These are phyloP conservation scores for Geopyxis carbonaria DNA, from an alignment of 495 filamentous ascomycete genomes.

Conservation along the genomic window DNA sequence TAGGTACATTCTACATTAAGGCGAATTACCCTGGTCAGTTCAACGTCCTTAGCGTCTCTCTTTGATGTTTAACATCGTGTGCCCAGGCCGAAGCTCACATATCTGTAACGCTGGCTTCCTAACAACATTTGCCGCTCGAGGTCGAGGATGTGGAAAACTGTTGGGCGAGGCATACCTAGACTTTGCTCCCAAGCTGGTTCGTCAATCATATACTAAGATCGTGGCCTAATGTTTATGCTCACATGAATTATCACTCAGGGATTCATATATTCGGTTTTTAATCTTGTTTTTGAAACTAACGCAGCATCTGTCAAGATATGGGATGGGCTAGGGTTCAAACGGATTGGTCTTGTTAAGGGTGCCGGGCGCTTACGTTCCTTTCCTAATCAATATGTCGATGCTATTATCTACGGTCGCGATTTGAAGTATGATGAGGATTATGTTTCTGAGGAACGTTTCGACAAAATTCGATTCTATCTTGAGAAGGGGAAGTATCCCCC, in stretches of 20 bases:
- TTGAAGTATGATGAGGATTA: constrained; percentile 64
- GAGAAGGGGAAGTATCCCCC: constrained; percentile 86
- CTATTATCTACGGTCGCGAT: constrained; percentile 90
- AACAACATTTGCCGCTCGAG: constrained; percentile 76
- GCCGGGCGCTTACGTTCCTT: constrained; percentile 61
- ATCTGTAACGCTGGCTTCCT: constrained; percentile 93
- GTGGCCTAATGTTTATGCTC: constrained; percentile 4
- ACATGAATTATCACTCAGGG: constrained; percentile 46
- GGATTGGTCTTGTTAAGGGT: constrained; percentile 79
- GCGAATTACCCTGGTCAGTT: constrained; percentile 70
- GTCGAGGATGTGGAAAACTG: constrained; percentile 73
- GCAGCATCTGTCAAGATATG: constrained; percentile 87
- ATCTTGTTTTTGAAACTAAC: constrained; percentile 95
- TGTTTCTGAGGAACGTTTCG: constrained; percentile 89
- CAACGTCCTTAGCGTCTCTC: neutral
- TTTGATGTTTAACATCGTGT: neutral
- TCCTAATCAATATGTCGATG: constrained; percentile 62
- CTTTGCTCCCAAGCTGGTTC: constrained; percentile 74
- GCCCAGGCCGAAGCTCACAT: constrained; percentile 64
- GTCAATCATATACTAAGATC: constrained; percentile 16
- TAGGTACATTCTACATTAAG: constrained; percentile 93
- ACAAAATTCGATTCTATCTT: constrained; percentile 95
- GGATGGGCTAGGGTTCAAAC: constrained; percentile 96
- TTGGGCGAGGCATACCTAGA: constrained; percentile 93
- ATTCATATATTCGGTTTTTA: constrained; percentile 93